A percentile compares a stretch with the other conserved stretches of the same genome.
Evolutionary conservation across 2,329 filamentous ascomycete genomes (phyloP).

Genomic region (Paracoccidioides brasiliensis): DNA sequence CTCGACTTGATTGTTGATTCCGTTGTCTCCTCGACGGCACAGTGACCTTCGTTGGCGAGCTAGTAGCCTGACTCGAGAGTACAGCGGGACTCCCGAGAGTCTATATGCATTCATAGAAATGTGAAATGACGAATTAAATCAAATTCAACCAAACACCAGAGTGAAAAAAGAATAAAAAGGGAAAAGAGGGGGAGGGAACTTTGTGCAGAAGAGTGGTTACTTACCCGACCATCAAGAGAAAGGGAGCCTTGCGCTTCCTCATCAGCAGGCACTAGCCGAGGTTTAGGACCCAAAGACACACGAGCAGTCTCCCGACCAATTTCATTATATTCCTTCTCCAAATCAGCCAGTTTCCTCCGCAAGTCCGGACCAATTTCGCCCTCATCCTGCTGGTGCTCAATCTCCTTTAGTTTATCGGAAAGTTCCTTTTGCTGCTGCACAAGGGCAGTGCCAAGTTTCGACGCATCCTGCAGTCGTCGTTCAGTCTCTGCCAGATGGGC

Average conservation of each 20-base stretch:
- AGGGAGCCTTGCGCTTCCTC: conserved; percentile 33
- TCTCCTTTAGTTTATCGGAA: conserved; percentile 66
- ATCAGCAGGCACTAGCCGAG: conserved; percentile 59
- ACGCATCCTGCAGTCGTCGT: conserved; percentile 78
- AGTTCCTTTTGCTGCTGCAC: conserved; percentile 78
- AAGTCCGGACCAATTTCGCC: conserved; percentile 71
- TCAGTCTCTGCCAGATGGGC: conserved; percentile 89
- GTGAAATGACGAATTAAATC: neutral
- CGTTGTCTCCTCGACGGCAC: conserved; percentile 78
- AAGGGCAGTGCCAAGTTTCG: conserved; percentile 73
- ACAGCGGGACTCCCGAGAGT: conserved; percentile 60
- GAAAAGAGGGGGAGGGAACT: no score
- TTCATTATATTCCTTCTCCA: conserved; percentile 92
- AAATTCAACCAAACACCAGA: conserved; percentile 4
- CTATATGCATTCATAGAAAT: conserved; percentile 27
- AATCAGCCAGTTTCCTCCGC: conserved; percentile 65
- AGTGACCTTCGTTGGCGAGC: conserved; percentile 77
- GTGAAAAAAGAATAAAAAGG: neutral
- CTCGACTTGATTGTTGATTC: conserved; percentile 75
- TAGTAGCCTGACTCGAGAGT: conserved; percentile 71
- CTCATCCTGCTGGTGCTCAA: conserved; percentile 64
- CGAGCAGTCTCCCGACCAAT: conserved; percentile 80
- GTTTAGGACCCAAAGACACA: conserved; percentile 73
- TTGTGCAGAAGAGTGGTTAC: neutral
- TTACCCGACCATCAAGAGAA: conserved; percentile 36